Base-by-base conservation (phyloP, 2,329 filamentous ascomycete species). In the Pseudocercospora cruenta region DNA sequence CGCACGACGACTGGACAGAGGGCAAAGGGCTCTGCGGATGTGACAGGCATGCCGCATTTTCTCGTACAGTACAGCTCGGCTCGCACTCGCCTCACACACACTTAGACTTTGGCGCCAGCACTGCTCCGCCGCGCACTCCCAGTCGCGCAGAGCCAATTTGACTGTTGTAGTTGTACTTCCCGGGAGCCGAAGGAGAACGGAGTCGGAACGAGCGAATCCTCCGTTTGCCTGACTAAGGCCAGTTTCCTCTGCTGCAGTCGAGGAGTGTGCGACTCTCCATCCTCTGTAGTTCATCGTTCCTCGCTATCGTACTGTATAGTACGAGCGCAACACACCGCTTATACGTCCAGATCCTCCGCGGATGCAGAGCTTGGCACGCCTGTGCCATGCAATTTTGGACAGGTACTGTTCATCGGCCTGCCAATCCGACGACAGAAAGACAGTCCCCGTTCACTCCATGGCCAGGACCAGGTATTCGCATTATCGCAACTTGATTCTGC, bases 1-100 rank as follows among this genome's bases (percentile, higher is more conserved):
- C 49, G 21, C n/a, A 47, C 39, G 45, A 47, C 45, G 1, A 47
- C 45, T 47, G 45, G n/a, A 47, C 45, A 47, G 21, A 47, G 43
- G 43, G n/a, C n/a, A 47, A n/a, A 47, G 45, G 45, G 45, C 45
- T 21, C 47, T 51, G 47, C 47, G n/a, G 45, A 49, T 49, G 45
- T 22, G 16, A 26, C 51, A 26, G 22, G 51, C 51, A 28, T 54
- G 9, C 24, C 21, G 60, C 47, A 16, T 39, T 10, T 54, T n/a
- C 47, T 62, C 59, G 59, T 62, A 62, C 45, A 62, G n/a, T n/a
- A n/a, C n/a, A n/a, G n/a, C n/a, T n/a, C n/a, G n/a, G 14, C 31
- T 62, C 60, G 60, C 60, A 62, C 28, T 19, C n/a, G 47, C 49
- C 16, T 43, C 36, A 28, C 36, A 28, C 36, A 21, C 28, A 45